Percentiles rank a stretch among this genome's conserved stretches.
These are phyloP conservation scores for Gnetum montanum DNA, from an alignment of 75 land plant species.

Conservation along the genomic window DNA sequence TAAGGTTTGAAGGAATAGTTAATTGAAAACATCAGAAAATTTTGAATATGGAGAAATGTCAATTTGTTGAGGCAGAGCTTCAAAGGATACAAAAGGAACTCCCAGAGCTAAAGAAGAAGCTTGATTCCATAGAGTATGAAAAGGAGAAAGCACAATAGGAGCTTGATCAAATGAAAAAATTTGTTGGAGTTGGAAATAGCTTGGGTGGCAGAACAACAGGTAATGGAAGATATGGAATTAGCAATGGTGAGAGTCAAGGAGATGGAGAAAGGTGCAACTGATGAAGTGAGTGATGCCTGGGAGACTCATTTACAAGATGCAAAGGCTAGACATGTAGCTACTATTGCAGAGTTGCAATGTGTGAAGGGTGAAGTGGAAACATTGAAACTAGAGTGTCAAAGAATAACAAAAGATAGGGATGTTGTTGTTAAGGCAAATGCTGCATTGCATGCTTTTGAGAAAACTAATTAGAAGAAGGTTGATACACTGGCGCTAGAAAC, in stretches of 20 bases:
- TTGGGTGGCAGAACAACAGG: constrained; percentile 36
- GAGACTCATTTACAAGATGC: constrained; percentile 66
- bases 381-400: constrained; percentile 24
- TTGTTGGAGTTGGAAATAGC: constrained; percentile 50
- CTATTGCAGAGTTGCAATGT: constrained; percentile 43
- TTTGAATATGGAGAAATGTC: too few relatives aligned
- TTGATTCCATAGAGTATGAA: constrained; percentile 41
- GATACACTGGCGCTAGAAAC: constrained; percentile 66
- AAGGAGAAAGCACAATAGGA: constrained; percentile 44
- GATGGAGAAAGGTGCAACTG: constrained; percentile 62
- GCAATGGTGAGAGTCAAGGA: constrained; percentile 43
- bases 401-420: constrained; percentile 32
- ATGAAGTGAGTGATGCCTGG: constrained; percentile 54
- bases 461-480: constrained; percentile 45
- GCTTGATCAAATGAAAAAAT: constrained; percentile 37
- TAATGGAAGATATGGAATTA: constrained; percentile 53
- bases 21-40: too few relatives aligned
- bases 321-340: constrained; percentile 35
- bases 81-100: constrained; percentile 45
- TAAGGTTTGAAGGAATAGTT: too few relatives aligned
- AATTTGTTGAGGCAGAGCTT: constrained; percentile 41
- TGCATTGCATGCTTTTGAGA: constrained; percentile 29
- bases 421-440: constrained; percentile 34
- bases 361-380: constrained; percentile 51
- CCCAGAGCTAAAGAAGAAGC: too few relatives aligned